phyloP scores from a whole-genome alignment of 345 rosid species.

The Lumnitzera racemosa region DNA sequence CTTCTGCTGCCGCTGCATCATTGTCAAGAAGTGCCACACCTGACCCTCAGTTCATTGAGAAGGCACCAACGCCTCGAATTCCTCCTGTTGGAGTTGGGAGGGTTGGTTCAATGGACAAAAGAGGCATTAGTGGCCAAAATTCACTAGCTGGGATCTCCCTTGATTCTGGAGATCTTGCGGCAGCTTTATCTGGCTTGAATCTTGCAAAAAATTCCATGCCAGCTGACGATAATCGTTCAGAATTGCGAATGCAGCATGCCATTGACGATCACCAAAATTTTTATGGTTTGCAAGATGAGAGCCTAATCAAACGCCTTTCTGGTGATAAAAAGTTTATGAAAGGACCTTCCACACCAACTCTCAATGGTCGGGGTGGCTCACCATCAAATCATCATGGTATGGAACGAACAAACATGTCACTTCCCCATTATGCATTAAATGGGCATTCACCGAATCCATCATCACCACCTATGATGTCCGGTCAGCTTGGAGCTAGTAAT shows the following conservation, averaged over 20 bases:
- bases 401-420: constrained; percentile 27
- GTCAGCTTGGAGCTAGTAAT: constrained; percentile 31
- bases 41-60: constrained; percentile 49
- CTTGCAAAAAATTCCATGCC: constrained; percentile 29
- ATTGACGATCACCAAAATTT: constrained; percentile 27
- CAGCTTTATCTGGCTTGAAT: constrained; percentile 47
- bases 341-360: constrained; percentile 23
- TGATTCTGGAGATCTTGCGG: no score
- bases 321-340: constrained; percentile 28
- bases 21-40: constrained; percentile 60
- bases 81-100: constrained; percentile 54
- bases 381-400: constrained; percentile 26
- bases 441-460: constrained; percentile 35
- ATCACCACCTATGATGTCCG: constrained; percentile 39
- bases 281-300: constrained; percentile 28
- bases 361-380: constrained; percentile 32
- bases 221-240: constrained; percentile 30
- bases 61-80: constrained; percentile 53
- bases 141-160: constrained; percentile 3
- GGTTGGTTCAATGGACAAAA: constrained; percentile 37
- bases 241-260: constrained; percentile 19
- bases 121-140: constrained; percentile 23
- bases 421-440: constrained; percentile 35
- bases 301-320: constrained; percentile 10
- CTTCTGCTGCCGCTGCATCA: constrained; percentile 52